These are phyloP conservation scores for Dysphania ambrosioides DNA, from an alignment of 148 eudicot species.

Conservation along the genomic window DNA sequence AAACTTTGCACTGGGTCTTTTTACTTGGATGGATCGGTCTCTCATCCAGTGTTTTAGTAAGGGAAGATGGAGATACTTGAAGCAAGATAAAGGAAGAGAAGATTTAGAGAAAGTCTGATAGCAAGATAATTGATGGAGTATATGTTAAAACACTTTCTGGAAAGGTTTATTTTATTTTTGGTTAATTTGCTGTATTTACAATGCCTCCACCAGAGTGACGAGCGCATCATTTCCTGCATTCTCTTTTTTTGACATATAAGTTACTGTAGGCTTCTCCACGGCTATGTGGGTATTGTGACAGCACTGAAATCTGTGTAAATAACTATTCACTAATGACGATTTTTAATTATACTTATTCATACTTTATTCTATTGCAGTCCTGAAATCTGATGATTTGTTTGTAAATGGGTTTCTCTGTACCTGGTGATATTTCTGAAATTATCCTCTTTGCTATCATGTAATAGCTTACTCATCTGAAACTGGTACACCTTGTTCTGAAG, in stretches of 20 bases:
- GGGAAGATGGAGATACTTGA: background rate
- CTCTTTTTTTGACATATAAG: background rate
- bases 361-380: background rate
- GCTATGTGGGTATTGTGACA: background rate
- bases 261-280: background rate
- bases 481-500: background rate
- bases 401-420: background rate
- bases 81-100: background rate
- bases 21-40: too few relatives aligned
- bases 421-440: background rate
- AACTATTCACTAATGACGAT: background rate
- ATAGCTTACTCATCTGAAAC: background rate
- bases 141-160: background rate
- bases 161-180: background rate
- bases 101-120: background rate
- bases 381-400: background rate
- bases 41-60: background rate
- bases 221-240: background rate
- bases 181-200: background rate
- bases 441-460: background rate
- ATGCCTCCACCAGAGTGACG: background rate
- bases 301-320: background rate
- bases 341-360: background rate
- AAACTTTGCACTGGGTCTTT: too few relatives aligned
- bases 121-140: background rate